phyloP scores from a whole-genome alignment of 2,329 filamentous ascomycete genomes.

The Bipolaris sorokiniana region DNA sequence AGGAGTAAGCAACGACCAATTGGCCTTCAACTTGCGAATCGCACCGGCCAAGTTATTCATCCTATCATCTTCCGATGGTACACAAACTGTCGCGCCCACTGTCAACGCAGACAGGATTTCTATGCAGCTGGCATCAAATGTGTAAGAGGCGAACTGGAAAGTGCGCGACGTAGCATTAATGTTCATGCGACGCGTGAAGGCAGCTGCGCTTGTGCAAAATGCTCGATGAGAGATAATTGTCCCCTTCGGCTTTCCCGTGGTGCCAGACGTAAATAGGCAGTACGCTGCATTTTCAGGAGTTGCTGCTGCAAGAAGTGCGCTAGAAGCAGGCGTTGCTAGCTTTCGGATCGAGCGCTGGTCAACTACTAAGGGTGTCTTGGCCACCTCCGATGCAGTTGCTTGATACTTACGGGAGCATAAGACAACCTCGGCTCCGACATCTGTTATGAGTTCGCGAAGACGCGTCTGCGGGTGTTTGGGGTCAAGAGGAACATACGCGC shows the following conservation, averaged over 20 bases:
- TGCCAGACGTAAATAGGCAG: slow-evolving; percentile 61
- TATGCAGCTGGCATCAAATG: slow-evolving; percentile 62
- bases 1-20: slow-evolving; percentile 41
- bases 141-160: slow-evolving; percentile 58
- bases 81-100: slow-evolving; percentile 59
- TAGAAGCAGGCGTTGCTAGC: slow-evolving; percentile 42
- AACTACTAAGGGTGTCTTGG: slow-evolving; percentile 33
- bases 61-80: slow-evolving; percentile 61
- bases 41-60: slow-evolving; percentile 59
- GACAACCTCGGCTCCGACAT: slow-evolving; percentile 39
- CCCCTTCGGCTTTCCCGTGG: slow-evolving; percentile 59
- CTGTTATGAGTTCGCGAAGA: slow-evolving; percentile 43
- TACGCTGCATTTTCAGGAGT: slow-evolving; percentile 60
- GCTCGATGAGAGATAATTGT: slow-evolving; percentile 68
- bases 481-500: slow-evolving; percentile 48
- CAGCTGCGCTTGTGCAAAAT: slow-evolving; percentile 56
- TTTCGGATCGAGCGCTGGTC: slow-evolving; percentile 51
- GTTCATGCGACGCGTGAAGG: slow-evolving; percentile 42
- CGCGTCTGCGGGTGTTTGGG: slow-evolving; percentile 46
- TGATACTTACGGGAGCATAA: slow-evolving; percentile 36
- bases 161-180: slow-evolving; percentile 63
- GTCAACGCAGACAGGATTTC: slow-evolving; percentile 61
- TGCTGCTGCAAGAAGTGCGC: slow-evolving; percentile 47
- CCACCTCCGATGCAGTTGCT: slow-evolving; percentile 30
- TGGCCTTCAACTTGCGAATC: slow-evolving; percentile 37